A percentile compares a stretch with the other conserved stretches of the same genome.
These are phyloP conservation scores for Rutstroemia sp. DNA, from an alignment of 2,329 filamentous ascomycete species.

Conservation along the genomic window DNA sequence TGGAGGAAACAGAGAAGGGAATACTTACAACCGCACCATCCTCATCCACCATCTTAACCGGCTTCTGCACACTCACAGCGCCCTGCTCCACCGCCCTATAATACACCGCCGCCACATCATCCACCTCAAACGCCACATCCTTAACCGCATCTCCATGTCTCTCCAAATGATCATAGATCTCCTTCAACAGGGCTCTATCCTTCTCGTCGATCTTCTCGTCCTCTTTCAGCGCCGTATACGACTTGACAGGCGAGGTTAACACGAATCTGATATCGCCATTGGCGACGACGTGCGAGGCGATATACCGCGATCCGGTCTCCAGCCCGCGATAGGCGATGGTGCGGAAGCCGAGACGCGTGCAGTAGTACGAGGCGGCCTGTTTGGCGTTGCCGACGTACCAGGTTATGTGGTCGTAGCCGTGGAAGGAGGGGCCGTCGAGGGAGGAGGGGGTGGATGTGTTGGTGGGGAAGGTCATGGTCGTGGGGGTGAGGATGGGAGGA, in stretches of 20 bases:
- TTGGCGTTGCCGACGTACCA: slow-evolving; percentile 98
- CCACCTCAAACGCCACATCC: slow-evolving; percentile 92
- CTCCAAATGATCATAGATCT: slow-evolving; percentile 78
- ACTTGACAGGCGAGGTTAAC: slow-evolving; percentile 73
- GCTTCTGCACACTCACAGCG: slow-evolving; percentile 54
- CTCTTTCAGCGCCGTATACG: slow-evolving; percentile 42
- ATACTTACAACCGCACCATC: slow-evolving; percentile 38
- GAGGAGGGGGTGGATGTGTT: neutral
- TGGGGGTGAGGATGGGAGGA: slow-evolving; percentile 14
- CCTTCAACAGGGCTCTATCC: slow-evolving; percentile 58
- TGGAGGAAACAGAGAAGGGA: neutral
- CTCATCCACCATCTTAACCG: slow-evolving; percentile 47
- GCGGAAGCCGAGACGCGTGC: slow-evolving; percentile 78
- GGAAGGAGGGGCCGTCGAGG: slow-evolving; percentile 41
- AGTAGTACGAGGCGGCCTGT: slow-evolving; percentile 86
- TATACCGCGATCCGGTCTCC: slow-evolving; percentile 74
- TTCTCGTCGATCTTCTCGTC: slow-evolving; percentile 55
- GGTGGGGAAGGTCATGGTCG: slow-evolving; percentile 31
- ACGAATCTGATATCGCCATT: slow-evolving; percentile 76
- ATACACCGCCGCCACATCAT: slow-evolving; percentile 78
- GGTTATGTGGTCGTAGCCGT: slow-evolving; percentile 85
- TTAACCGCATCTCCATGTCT: slow-evolving; percentile 90
- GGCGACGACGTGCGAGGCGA: slow-evolving; percentile 76
- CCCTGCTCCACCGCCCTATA: slow-evolving; percentile 60
- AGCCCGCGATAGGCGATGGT: slow-evolving; percentile 78